Percentiles rank a stretch among this genome's conserved stretches.
These are phyloP conservation scores for Picea abies DNA, from an alignment of 83 land plant genomes.

Conservation along the genomic window DNA sequence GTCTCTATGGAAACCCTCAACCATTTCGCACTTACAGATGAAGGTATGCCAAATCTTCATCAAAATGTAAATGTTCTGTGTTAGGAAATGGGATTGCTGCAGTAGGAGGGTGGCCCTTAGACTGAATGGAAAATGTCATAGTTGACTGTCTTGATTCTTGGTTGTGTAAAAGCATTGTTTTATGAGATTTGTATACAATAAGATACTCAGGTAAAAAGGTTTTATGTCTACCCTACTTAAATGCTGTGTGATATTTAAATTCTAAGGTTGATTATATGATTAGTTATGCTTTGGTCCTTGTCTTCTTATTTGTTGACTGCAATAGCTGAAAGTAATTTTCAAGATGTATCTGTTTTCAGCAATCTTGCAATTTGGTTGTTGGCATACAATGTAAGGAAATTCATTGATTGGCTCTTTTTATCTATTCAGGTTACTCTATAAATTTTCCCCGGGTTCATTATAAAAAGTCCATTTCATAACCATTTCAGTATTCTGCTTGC, in stretches of 20 bases:
- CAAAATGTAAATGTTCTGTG: background rate
- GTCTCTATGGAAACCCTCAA: constrained; percentile 9
- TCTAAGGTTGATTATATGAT: background rate
- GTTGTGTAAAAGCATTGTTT: background rate
- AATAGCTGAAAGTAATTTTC: background rate
- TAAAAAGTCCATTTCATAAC: no score
- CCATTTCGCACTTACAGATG: constrained; percentile 11
- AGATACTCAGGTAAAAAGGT: background rate
- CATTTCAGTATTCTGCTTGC: background rate
- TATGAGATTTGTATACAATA: background rate
- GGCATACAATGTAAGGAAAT: background rate
- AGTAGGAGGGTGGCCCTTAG: background rate
- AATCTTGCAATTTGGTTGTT: background rate
- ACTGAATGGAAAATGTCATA: constrained; percentile 1
- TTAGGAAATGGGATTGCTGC: background rate
- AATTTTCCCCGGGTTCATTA: background rate
- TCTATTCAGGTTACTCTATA: background rate
- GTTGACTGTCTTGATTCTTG: background rate
- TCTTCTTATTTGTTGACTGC: background rate
- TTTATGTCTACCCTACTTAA: background rate
- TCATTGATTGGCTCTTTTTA: background rate
- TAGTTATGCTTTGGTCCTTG: background rate
- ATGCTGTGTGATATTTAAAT: background rate
- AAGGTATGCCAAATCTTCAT: constrained; percentile 1
- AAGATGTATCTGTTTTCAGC: background rate